phyloP scores from a whole-genome alignment of 768 basidiomycete genomes.

The Roridomyces roridus region DNA sequence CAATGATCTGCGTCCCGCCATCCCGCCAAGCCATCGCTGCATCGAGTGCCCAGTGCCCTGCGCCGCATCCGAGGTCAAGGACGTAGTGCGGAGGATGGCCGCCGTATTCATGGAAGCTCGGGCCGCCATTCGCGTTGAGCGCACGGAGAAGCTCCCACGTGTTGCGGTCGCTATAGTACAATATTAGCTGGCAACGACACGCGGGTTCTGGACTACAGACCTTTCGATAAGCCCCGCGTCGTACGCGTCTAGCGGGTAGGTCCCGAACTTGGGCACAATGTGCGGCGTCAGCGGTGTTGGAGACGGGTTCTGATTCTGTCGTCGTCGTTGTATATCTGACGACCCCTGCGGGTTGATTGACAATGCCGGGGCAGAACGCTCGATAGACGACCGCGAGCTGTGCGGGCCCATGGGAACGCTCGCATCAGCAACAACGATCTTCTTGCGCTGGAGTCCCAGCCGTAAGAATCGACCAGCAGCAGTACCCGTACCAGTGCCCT shows the following conservation, averaged over 20 bases:
- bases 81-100: conserved; percentile 43
- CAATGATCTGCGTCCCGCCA: conserved; percentile 45
- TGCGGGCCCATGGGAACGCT: not conserved
- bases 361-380: too few species aligned
- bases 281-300: conserved; percentile 1
- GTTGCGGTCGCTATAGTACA: conserved; percentile 45
- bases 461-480: conserved; percentile 4
- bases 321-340: too few species aligned
- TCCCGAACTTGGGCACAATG: conserved; percentile 22
- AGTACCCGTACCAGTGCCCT: too few species aligned
- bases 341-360: not conserved
- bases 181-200: not conserved
- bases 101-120: conserved; percentile 31
- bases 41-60: conserved; percentile 56
- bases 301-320: not conserved
- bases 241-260: conserved; percentile 31
- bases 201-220: conserved; percentile 15
- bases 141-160: conserved; percentile 44
- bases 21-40: conserved; percentile 55
- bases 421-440: not conserved
- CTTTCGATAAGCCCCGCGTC: conserved; percentile 26
- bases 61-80: conserved; percentile 62
- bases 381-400: not conserved
- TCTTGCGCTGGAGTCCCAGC: conserved; percentile 10
- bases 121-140: conserved; percentile 40